Conservation (phyloP, 306 rosid genomes). For the Prunus padus region DNA sequence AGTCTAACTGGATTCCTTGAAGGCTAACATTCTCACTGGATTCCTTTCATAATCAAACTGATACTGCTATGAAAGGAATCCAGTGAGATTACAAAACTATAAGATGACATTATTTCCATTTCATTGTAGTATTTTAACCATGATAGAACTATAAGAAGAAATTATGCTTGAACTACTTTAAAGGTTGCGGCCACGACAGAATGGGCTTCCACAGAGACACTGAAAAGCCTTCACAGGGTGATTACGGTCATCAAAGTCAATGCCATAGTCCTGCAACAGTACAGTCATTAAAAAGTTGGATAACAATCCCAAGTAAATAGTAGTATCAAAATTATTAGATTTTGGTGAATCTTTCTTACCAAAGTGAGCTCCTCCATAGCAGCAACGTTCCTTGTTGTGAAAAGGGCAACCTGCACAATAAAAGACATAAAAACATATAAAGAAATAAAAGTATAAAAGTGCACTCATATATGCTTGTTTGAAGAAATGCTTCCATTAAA, state of each 20-base stretch:
- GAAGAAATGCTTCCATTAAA: not conserved
- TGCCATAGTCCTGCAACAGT: conserved; percentile 35
- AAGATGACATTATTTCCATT: not conserved
- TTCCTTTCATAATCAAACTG: not conserved
- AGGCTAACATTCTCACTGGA: not conserved
- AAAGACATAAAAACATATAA: not conserved
- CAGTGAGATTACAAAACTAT: not conserved
- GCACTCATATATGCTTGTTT: too few relatives aligned
- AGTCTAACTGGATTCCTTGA: not conserved
- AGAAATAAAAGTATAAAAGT: too few relatives aligned
- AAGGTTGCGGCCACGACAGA: conserved; percentile 16
- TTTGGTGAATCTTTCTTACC: conserved; percentile 23
- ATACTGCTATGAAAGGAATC: not conserved
- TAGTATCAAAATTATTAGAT: not conserved
- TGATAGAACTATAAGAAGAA: not conserved
- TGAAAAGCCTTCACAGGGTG: conserved; percentile 13
- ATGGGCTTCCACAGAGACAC: conserved; percentile 20
- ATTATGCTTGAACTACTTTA: not conserved
- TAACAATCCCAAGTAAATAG: too few relatives aligned
- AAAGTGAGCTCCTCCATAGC: conserved; percentile 38
- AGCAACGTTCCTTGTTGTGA: conserved; percentile 27
- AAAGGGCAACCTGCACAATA: conserved; percentile 26
- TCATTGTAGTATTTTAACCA: not conserved
- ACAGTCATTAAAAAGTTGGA: not conserved
- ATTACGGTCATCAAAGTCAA: conserved; percentile 21